Evolutionary conservation across 345 rosid genomes (phyloP), one percentile per base, ranked within the genome.

Genomic region (Rubroshorea leprosula): DNA sequence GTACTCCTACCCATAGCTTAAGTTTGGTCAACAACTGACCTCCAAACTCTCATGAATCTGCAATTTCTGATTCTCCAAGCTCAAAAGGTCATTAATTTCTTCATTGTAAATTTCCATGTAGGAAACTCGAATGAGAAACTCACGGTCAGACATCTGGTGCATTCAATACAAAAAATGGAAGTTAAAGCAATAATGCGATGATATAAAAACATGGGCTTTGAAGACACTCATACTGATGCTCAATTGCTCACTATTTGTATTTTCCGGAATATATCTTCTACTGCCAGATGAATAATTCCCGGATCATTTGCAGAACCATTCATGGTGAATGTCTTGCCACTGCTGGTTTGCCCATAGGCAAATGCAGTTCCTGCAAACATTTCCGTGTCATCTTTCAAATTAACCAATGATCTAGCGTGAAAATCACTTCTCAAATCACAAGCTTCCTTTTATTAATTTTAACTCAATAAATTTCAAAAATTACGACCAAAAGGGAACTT

Each of bases 271-370:
- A 83, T 73, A 80, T 89, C 90, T 63, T 69, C 71, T 14, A 89
- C 91, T 0, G 94, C 89, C 23, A 80, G 83, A 46, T 72, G 86
- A 64, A 89, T 89, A 54, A 93, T 75, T 31, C 96, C 96, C 0
- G 85, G 96, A 61, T 93, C 93, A 15, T 65, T 46, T 8, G 81
- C 72, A 5, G 99, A 80, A 58, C 99, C 99, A 24, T 89, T 93
- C 96, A 93, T 93, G 1, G 99, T 93, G 63, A 84, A 93, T 17
- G 99, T 89, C 68, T 93, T 93, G 22, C 99, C 99, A 69, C 99
- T 93, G 76, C 96, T 93, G 13, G 99, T 93, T 73, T 89, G 99
- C 52, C 99, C 99, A 68, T 93, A 89, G 16, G 96, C 99, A 85
- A 93, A 93, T 24, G 83, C 94, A 58, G 97, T 89, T 56, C 96